Evolutionary conservation across 441 rosid species (phyloP).

Genomic region (Melastoma candidum): DNA sequence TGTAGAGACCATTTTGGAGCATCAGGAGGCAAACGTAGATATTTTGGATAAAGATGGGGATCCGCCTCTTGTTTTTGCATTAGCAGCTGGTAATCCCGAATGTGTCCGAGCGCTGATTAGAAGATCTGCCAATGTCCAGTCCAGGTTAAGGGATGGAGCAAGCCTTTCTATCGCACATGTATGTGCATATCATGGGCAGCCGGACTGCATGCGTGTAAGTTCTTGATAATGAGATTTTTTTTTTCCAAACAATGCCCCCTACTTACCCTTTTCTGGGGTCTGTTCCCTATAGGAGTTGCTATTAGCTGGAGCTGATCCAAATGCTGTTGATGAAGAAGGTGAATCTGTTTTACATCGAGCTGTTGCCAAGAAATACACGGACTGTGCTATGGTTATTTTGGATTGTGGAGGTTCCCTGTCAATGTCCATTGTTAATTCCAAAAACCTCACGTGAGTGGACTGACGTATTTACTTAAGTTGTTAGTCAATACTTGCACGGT

Average conservation of each 20-base stretch:
- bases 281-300: conserved; percentile 59
- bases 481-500: no score
- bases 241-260: background rate
- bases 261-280: conserved; percentile 7
- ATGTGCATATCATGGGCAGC: conserved; percentile 99
- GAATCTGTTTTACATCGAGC: conserved; percentile 97
- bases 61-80: conserved; percentile 98
- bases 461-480: background rate
- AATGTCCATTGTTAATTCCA: conserved; percentile 74
- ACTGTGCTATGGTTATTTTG: conserved; percentile 87
- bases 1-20: conserved; percentile 72
- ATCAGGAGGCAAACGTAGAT: conserved; percentile 67
- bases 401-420: conserved; percentile 91
- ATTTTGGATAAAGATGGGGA: conserved; percentile 94
- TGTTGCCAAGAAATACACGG: conserved; percentile 80
- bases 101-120: conserved; percentile 81
- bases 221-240: conserved; percentile 14
- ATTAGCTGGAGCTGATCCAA: conserved; percentile 98
- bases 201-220: conserved; percentile 98
- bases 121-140: conserved; percentile 77
- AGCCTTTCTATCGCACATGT: conserved; percentile 99
- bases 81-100: conserved; percentile 97
- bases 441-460: conserved; percentile 65
- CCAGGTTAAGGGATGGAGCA: conserved; percentile 84
- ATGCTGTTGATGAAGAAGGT: conserved; percentile 98